Percentiles rank a stretch among this genome's conserved stretches.
These are phyloP conservation scores for Gnomoniopsis smithogilvyi DNA, from an alignment of 2,329 filamentous ascomycete genomes.

Conservation along the genomic window DNA sequence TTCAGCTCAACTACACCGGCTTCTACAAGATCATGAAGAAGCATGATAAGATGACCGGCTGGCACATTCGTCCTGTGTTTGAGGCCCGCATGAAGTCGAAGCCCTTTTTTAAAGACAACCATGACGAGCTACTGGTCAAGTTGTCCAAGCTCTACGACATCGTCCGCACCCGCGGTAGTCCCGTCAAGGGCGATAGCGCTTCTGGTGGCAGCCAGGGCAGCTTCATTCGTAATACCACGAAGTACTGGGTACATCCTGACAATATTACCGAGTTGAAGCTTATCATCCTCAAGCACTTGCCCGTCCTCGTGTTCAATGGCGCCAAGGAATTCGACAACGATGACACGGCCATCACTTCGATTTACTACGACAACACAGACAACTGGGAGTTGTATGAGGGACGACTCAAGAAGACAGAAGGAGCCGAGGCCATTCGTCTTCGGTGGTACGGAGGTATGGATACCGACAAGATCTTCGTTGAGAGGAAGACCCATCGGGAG, in stretches of 20 bases:
- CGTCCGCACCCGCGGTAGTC: slow-evolving; percentile 88
- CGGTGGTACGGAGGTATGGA: slow-evolving; percentile 98
- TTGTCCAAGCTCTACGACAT: slow-evolving; percentile 94
- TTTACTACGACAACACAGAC: slow-evolving; percentile 95
- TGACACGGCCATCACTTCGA: slow-evolving; percentile 94
- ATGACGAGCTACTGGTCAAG: slow-evolving; percentile 92
- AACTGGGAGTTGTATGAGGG: slow-evolving; percentile 94
- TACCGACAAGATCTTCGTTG: slow-evolving; percentile 90
- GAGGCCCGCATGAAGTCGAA: slow-evolving; percentile 91
- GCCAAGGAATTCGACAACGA: slow-evolving; percentile 92
- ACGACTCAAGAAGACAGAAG: slow-evolving; percentile 94
- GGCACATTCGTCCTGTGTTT: slow-evolving; percentile 94
- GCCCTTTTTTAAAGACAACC: slow-evolving; percentile 98
- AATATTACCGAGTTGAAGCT: slow-evolving; percentile 98
- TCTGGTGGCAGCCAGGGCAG: slow-evolving; percentile 91
- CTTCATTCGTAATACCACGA: slow-evolving; percentile 95
- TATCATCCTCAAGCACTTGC: slow-evolving; percentile 95
- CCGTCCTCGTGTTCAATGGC: slow-evolving; percentile 94
- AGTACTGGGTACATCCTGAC: slow-evolving; percentile 99
- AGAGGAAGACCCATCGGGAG: slow-evolving; percentile 96
- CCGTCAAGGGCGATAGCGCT: slow-evolving; percentile 84
- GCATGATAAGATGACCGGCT: slow-evolving; percentile 95
- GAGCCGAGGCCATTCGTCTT: slow-evolving; percentile 91
- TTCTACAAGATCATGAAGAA: slow-evolving; percentile 99
- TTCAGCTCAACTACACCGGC: slow-evolving; percentile 96